Conservation (phyloP, 2,329 filamentous ascomycete genomes). For the Pseudonectria foliicola region DNA sequence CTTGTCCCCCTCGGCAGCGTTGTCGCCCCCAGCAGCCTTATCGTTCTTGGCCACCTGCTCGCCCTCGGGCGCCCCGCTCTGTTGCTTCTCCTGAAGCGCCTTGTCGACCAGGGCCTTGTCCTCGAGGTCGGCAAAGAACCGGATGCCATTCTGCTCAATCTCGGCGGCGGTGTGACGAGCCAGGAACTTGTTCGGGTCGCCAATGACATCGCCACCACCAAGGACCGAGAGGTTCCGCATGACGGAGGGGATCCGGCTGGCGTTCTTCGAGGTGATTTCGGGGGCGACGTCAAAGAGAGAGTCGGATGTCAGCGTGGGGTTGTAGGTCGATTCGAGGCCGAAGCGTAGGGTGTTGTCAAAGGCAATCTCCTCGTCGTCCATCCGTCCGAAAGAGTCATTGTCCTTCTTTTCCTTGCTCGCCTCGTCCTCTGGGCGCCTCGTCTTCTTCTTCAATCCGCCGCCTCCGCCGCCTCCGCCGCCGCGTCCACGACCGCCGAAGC, state of each 20-base stretch:
- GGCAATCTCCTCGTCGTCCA: conserved; percentile 27
- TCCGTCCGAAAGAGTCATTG: conserved; percentile 18
- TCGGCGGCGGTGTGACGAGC: conserved; percentile 25
- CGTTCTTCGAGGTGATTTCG: conserved; percentile 18
- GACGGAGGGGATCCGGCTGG: conserved; percentile 26
- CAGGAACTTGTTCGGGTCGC: conserved; percentile 23
- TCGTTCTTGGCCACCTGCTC: conserved; percentile 25
- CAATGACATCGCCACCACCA: conserved; percentile 28
- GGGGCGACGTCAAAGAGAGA: conserved; percentile 25
- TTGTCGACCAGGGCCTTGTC: conserved; percentile 1
- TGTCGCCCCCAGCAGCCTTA: conserved; percentile 18
- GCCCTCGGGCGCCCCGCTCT: conserved; percentile 7
- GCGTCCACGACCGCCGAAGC: conserved; percentile 11
- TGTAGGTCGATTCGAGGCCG: conserved; percentile 24
- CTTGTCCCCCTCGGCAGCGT: conserved; percentile 11
- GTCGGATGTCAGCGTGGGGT: conserved; percentile 24
- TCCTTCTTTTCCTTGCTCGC: conserved; percentile 17
- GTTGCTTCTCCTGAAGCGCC: too few relatives aligned
- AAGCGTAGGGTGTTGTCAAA: conserved; percentile 31
- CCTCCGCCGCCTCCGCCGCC: conserved; percentile 15
- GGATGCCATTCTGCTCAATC: conserved; percentile 20
- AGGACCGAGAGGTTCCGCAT: conserved; percentile 30
- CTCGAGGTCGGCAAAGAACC: conserved; percentile 27
- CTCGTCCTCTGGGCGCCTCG: conserved; percentile 16
- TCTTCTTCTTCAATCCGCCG: conserved; percentile 5